Evolutionary conservation across 208 protist genomes (phyloP).

Genomic region (Porcisia hertigi): DNA sequence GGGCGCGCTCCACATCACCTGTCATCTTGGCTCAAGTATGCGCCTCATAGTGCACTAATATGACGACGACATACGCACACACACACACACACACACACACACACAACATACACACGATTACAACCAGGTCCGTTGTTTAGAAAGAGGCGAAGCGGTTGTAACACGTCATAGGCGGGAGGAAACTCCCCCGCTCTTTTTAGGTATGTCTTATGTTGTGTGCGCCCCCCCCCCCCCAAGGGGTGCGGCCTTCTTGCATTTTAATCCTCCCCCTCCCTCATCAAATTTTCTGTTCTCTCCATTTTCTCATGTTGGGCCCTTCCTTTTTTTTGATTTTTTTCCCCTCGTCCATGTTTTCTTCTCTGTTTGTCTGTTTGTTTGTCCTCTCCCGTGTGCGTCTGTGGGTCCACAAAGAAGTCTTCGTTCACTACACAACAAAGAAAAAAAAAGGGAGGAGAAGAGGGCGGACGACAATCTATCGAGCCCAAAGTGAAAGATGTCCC

Average conservation of each 20-base stretch:
- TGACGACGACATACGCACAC: background rate
- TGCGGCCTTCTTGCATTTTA: background rate
- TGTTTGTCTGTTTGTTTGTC: background rate
- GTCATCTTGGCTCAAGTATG: background rate
- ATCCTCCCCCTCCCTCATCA: background rate
- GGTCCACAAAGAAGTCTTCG: background rate
- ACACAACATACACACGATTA: too few relatives aligned
- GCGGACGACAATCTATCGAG: background rate
- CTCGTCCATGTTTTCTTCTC: background rate
- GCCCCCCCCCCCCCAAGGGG: background rate
- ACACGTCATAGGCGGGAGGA: too few relatives aligned
- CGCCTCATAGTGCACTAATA: background rate
- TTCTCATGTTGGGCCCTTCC: background rate
- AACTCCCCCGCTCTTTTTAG: background rate
- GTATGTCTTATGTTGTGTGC: background rate
- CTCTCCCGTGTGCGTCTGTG: background rate
- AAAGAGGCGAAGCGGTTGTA: too few relatives aligned
- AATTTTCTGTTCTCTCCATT: background rate
- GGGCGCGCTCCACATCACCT: background rate
- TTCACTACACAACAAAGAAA: background rate
- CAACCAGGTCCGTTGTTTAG: too few relatives aligned
- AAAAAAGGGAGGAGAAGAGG: background rate
- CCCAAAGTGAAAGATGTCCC: background rate
- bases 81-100: too few relatives aligned
- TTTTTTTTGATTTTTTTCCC: background rate